Percentiles rank a stretch among this genome's conserved stretches.
phyloP scores from a whole-genome alignment of 2,329 filamentous ascomycete species.

The Colletotrichum tropicicola region DNA sequence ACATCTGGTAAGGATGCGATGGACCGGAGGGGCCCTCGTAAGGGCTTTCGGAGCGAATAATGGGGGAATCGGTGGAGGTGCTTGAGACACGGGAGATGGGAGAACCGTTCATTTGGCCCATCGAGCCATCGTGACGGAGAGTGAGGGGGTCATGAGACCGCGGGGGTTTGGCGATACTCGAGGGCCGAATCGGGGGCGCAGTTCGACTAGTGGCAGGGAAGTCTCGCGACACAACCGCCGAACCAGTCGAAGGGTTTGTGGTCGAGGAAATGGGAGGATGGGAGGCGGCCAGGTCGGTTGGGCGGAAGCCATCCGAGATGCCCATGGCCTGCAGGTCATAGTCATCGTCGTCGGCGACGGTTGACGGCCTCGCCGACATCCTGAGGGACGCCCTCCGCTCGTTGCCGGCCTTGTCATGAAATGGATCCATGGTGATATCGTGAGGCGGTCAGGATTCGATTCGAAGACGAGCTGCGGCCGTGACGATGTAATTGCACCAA shows the following conservation, averaged over 20 bases:
- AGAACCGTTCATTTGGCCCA: slow-evolving; percentile 21
- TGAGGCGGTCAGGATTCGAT: slow-evolving; percentile 5
- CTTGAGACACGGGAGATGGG: slow-evolving; percentile 36
- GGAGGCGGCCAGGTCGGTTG: slow-evolving; percentile 38
- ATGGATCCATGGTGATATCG: slow-evolving; percentile 48
- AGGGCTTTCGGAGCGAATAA: slow-evolving; percentile 64
- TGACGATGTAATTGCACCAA: neutral
- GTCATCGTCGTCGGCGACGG: slow-evolving; percentile 52
- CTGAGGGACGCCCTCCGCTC: slow-evolving; percentile 54
- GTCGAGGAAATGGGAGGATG: slow-evolving; percentile 34
- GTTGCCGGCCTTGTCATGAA: slow-evolving; percentile 47
- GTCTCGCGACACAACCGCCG: slow-evolving; percentile 29
- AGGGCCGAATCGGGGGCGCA: slow-evolving; percentile 50
- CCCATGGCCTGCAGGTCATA: slow-evolving; percentile 60
- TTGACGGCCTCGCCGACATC: slow-evolving; percentile 49
- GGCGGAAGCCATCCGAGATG: slow-evolving; percentile 63
- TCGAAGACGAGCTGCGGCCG: slow-evolving; percentile 13
- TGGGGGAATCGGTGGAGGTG: slow-evolving; percentile 46
- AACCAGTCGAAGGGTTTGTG: slow-evolving; percentile 33
- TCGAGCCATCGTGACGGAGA: slow-evolving; percentile 60
- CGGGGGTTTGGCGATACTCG: slow-evolving; percentile 65
- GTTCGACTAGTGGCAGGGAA: slow-evolving; percentile 22
- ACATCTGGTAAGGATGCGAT: slow-evolving; percentile 87
- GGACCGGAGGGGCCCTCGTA: slow-evolving; percentile 77
- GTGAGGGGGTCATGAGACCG: slow-evolving; percentile 58